phyloP scores from a whole-genome alignment of 495 filamentous ascomycete species.

The Podospora pseudopauciseta region DNA sequence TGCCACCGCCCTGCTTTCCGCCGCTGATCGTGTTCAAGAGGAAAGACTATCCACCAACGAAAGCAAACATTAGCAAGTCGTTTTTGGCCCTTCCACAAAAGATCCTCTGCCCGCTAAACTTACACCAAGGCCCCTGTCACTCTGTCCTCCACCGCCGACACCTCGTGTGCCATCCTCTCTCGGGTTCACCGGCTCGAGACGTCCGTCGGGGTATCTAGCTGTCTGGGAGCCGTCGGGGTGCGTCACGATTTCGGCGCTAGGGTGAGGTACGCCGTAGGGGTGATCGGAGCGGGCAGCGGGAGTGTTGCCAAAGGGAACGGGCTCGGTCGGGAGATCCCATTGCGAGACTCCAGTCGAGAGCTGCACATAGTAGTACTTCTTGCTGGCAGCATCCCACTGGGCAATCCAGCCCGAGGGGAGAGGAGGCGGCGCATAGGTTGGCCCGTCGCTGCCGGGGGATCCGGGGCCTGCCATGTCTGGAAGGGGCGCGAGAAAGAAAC shows the following conservation, averaged over 20 bases:
- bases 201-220: slow-evolving; percentile 47
- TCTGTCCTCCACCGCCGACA: slow-evolving; percentile 29
- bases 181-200: slow-evolving; percentile 45
- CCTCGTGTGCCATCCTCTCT: slow-evolving; percentile 37
- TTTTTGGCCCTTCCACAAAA: not conserved
- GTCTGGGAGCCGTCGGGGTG: slow-evolving; percentile 53
- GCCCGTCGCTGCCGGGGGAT: slow-evolving; percentile 63
- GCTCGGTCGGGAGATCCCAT: slow-evolving; percentile 72
- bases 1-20: slow-evolving; percentile 14
- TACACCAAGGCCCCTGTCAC: slow-evolving; percentile 48
- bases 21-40: slow-evolving; percentile 27
- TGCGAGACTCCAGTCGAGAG: slow-evolving; percentile 69
- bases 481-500: not conserved
- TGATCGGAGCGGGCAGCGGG: slow-evolving; percentile 46
- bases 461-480: slow-evolving; percentile 45
- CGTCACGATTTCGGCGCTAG: slow-evolving; percentile 44
- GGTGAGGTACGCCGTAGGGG: slow-evolving; percentile 48
- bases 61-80: slow-evolving; percentile 2
- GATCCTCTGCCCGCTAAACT: slow-evolving; percentile 18
- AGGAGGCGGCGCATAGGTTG: slow-evolving; percentile 64
- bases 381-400: slow-evolving; percentile 71
- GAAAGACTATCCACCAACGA: slow-evolving; percentile 20
- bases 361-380: slow-evolving; percentile 79
- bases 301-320: slow-evolving; percentile 50
- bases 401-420: slow-evolving; percentile 77